Evolutionary conservation across 1,284 basidiomycete genomes (phyloP), one percentile per base, ranked within the genome.

Genomic region (Apiotrichum veenhuisii): DNA sequence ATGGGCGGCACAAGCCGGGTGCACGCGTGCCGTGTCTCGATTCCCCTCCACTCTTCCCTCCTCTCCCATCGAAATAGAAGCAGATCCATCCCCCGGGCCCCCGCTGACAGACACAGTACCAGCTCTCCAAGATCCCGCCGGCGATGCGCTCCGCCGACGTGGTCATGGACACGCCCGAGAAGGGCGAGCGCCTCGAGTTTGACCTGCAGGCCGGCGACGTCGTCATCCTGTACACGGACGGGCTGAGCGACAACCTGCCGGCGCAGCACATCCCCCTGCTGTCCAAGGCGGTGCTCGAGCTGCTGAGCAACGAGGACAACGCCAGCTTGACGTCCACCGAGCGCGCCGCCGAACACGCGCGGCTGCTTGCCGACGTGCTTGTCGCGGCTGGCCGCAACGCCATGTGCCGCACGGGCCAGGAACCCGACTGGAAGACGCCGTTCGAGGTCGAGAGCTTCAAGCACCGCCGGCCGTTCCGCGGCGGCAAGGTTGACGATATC

Each of bases 171-270:
- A 57, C 50, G 49, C 74, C 76, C 2, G 51, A 61, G 33, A 43
- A 62, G n/a, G 73, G 68, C 12, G 75, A 77, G 41, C 53, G 63
- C 20, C 66, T 71, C 43, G 58, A 64, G 23, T 68, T 73, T 49
- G 66, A 73, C 47, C 54, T 78, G 1, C 54, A 73, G 52, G 65
- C 71, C 5, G 75, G 75, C 20, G 77, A 78, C 51, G 63, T 75
- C 14, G 63, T 78, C n/a, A 38, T 77, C 4, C 63, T 76, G 38
- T 78, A 72, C 54, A 82, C 82, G n/a, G 82, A 83, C 64, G 82
- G 82, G 0, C 69, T 82, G 42, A 76, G 75, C 42, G 82, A 83
- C 65, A 83, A 83, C 64, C 75, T 82, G 43, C 78, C 78, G 40
- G 59, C 70, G 8, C 57, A 70, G 30, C 77, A 80, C 57, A 62